Conservation (phyloP, 2,329 filamentous ascomycete genomes). For the Remersonia thermophila region DNA sequence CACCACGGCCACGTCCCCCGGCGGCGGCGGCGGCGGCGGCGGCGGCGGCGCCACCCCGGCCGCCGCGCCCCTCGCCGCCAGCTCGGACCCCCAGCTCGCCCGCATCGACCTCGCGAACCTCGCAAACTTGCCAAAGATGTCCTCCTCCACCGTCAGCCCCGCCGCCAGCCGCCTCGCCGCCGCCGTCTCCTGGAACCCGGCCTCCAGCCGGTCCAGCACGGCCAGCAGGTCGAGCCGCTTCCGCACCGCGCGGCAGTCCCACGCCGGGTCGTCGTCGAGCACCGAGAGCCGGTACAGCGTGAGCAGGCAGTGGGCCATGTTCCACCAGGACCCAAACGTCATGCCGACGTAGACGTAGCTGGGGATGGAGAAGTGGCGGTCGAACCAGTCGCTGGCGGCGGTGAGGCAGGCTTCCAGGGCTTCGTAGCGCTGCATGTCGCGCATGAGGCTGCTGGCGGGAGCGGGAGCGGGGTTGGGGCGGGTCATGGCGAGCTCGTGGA, state of each 20-base stretch:
- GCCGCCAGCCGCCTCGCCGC: slow-evolving; percentile 8
- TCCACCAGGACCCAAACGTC: slow-evolving; percentile 24
- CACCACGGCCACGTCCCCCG: neutral
- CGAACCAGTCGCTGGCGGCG: slow-evolving; percentile 23
- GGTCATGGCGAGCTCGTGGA: slow-evolving; percentile 25
- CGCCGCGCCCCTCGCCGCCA: slow-evolving; percentile 6
- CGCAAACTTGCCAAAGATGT: slow-evolving; percentile 11
- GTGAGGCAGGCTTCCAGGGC: slow-evolving; percentile 21
- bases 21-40: no score
- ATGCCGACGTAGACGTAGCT: slow-evolving; percentile 20
- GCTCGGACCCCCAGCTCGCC: slow-evolving; percentile 10
- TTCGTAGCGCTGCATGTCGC: slow-evolving; percentile 17
- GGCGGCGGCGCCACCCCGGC: neutral
- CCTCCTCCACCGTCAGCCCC: slow-evolving; percentile 12
- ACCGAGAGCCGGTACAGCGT: slow-evolving; percentile 23
- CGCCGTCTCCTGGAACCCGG: slow-evolving; percentile 15
- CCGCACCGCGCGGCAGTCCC: slow-evolving; percentile 25
- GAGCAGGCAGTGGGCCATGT: slow-evolving; percentile 23
- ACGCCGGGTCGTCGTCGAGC: slow-evolving; percentile 27
- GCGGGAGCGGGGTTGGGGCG: slow-evolving; percentile 2
- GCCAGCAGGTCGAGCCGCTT: slow-evolving; percentile 23
- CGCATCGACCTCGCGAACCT: slow-evolving; percentile 12
- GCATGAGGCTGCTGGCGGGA: slow-evolving; percentile 4
- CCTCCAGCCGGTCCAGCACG: slow-evolving; percentile 22
- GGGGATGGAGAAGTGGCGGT: slow-evolving; percentile 21